Percentiles rank a stretch among this genome's conserved stretches.
Conservation (phyloP, 2,329 filamentous ascomycete species). For the Sclerotinia trifoliorum region DNA sequence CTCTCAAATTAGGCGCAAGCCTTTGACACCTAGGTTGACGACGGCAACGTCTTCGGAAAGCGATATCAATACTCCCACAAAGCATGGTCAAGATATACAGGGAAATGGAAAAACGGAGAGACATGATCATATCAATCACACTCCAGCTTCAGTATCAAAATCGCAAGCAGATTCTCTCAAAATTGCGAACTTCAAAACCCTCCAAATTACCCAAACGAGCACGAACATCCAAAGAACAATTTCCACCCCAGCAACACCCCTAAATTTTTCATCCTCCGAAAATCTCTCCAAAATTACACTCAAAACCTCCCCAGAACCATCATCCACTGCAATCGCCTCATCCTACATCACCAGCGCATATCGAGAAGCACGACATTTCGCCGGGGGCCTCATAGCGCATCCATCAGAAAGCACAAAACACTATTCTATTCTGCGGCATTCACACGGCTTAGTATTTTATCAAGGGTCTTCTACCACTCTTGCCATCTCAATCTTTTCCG, state of each 20-base stretch:
- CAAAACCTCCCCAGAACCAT: neutral
- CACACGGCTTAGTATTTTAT: conserved; percentile 63
- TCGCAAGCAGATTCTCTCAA: neutral
- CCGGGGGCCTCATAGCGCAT: conserved; percentile 61
- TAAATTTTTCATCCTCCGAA: neutral
- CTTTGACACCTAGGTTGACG: neutral
- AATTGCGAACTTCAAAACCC: neutral
- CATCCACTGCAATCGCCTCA: conserved; percentile 10
- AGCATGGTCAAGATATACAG: neutral
- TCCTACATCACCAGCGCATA: conserved; percentile 36
- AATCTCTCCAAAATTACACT: neutral
- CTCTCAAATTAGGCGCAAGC: conserved; percentile 17
- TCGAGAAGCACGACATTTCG: conserved; percentile 61
- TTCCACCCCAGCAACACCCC: neutral
- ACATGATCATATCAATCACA: neutral
- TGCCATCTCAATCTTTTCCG: conserved; percentile 62
- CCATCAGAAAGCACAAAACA: conserved; percentile 65
- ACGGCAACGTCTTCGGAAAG: neutral
- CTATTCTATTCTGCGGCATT: conserved; percentile 66
- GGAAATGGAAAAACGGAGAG: neutral
- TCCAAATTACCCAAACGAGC: neutral
- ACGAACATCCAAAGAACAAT: neutral
- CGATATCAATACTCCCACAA: neutral
- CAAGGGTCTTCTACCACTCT: conserved; percentile 63
- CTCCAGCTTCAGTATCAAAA: neutral